Evolutionary conservation across 2,329 filamentous ascomycete genomes (phyloP).

Genomic region (Boeremia exigua): DNA sequence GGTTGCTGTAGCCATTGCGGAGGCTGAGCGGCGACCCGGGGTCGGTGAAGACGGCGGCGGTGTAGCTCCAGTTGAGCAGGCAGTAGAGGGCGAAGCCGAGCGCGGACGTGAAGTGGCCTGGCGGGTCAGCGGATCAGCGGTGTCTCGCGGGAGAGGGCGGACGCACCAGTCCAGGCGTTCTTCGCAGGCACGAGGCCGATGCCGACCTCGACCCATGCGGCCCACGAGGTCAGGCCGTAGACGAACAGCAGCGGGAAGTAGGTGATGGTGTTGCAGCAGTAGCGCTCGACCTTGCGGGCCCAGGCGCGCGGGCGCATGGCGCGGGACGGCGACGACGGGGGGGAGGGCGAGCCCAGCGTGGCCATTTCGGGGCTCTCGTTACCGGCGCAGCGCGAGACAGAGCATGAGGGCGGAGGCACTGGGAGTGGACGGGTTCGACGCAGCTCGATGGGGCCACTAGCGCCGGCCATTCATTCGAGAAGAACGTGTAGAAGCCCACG

Average conservation of each 20-base stretch:
- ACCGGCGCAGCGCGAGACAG: constrained; percentile 23
- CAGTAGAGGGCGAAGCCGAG: constrained; percentile 75
- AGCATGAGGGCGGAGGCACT: constrained; percentile 29
- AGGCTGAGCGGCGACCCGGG: constrained; percentile 71
- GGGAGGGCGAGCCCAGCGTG: constrained; percentile 48
- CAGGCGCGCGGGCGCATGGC: constrained; percentile 55
- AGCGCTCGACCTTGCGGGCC: constrained; percentile 77
- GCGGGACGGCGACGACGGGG: constrained; percentile 47
- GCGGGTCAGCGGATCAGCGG: constrained; percentile 6
- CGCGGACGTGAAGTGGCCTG: constrained; percentile 59
- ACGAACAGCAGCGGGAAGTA: constrained; percentile 92
- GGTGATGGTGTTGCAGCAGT: constrained; percentile 77
- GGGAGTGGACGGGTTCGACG: constrained; percentile 3
- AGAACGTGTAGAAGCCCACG: constrained; percentile 19
- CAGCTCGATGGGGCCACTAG: background rate
- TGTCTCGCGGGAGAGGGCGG: constrained; percentile 5
- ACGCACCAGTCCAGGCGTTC: constrained; percentile 46
- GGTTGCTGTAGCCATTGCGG: constrained; percentile 72
- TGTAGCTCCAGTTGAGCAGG: constrained; percentile 88
- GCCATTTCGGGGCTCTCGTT: constrained; percentile 38
- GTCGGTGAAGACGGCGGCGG: constrained; percentile 88
- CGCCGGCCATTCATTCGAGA: constrained; percentile 10
- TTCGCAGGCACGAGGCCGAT: constrained; percentile 62
- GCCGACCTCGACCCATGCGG: constrained; percentile 81
- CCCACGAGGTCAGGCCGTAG: constrained; percentile 91